A percentile compares a stretch with the other conserved stretches of the same genome.
Conservation (phyloP, 352 stramenopile genomes). For the Phytophthora quininea region DNA sequence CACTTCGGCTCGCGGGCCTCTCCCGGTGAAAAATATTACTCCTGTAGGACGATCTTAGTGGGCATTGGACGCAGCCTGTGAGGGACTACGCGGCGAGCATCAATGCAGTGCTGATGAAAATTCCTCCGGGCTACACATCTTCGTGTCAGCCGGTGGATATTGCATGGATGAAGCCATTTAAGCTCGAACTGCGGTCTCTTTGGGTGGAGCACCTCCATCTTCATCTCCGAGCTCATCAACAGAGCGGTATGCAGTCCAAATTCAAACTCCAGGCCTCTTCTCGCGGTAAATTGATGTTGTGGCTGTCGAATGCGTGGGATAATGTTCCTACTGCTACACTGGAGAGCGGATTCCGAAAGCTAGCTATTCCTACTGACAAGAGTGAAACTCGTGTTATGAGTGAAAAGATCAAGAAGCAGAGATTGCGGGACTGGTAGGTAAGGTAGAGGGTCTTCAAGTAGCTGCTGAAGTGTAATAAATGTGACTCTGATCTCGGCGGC, state of each 20-base stretch:
- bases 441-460: too few relatives aligned
- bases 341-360: slow-evolving; percentile 1
- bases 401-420: too few relatives aligned
- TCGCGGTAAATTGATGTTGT: neutral
- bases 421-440: too few relatives aligned
- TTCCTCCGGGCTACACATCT: slow-evolving; percentile 12
- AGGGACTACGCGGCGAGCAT: neutral
- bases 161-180: slow-evolving; percentile 22
- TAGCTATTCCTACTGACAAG: slow-evolving; percentile 1
- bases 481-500: too few relatives aligned
- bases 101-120: slow-evolving; percentile 8
- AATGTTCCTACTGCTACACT: neutral
- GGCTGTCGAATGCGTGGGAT: neutral
- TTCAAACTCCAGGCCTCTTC: slow-evolving; percentile 4
- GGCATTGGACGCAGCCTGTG: slow-evolving; percentile 9
- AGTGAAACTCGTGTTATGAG: too few relatives aligned
- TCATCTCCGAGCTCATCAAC: neutral
- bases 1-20: neutral
- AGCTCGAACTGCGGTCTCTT: neutral
- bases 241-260: neutral
- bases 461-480: too few relatives aligned
- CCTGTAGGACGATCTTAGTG: slow-evolving; percentile 13
- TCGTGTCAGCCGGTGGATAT: slow-evolving; percentile 20
- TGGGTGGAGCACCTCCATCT: slow-evolving; percentile 7
- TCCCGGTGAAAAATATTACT: neutral